Evolutionary conservation across 805 yeast species (phyloP), one percentile per base, ranked within the genome.

Genomic region (Maudiozyma pseudohumilis): DNA sequence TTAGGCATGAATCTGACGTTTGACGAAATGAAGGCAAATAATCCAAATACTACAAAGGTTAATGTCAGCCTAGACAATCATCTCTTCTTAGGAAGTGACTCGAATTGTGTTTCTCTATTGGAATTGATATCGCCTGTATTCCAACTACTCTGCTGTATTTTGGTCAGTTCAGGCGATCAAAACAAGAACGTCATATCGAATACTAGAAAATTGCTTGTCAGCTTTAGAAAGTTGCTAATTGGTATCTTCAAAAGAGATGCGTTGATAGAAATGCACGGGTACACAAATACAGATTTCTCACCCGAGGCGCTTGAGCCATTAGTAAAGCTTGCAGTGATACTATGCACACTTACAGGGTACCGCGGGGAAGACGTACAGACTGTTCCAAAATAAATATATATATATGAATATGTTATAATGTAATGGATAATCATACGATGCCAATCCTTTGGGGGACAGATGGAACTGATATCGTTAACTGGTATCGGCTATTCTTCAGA

Each of bases 111-210:
- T 4, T 76, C 87, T 0, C 64, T 74, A 35, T 77, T 74, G 52
- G 94, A 83, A 41, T 61, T 83, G 15, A 64, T 83, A 29, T 69
- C 79, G 24, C 92, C 94, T 0, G 65, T 80, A 2, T 80, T 85
- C 55, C 94, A 83, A 49, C 61, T 86, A 33, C 64, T 85, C 3
- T 59, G 76, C 8, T 76, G 94, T 0, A 63, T 82, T 6, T 60
- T 81, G 4, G 62, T 87, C 8, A 74, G 94, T 2, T 72, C 83
- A 66, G 95, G 95, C 0, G 78, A 88, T 4, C 76, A 78, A 30
- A 84, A 84, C 56, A 69, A 66, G 41, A 66, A 72, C 1, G 76
- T 81, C 12, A 64, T 77, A 8, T 51, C 58, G 6, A 76, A 72
- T 45, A 79, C 77, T 0, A 66, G 64, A 36, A 64, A 59, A 4